Conservation (phyloP, 306 rosid genomes). For the Mucuna pruriens region DNA sequence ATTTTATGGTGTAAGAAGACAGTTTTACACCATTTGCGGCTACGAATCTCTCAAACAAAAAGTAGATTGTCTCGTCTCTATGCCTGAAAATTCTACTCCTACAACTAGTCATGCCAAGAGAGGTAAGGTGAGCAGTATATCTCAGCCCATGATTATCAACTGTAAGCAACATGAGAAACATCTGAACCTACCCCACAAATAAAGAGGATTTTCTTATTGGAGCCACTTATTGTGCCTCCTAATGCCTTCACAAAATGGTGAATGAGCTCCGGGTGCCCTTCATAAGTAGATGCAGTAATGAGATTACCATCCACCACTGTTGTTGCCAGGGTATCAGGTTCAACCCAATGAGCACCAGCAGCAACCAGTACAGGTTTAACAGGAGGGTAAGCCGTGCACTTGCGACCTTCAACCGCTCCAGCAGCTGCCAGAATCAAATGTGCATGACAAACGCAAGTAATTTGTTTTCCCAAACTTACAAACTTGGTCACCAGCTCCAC, state of each 20-base stretch:
- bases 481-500: constrained; percentile 59
- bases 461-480: constrained; percentile 55
- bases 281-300: constrained; percentile 62
- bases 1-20: neutral
- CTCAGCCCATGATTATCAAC: neutral
- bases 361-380: constrained; percentile 66
- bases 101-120: constrained; percentile 25
- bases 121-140: neutral
- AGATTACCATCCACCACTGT: constrained; percentile 77
- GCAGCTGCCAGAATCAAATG: constrained; percentile 93
- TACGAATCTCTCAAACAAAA: neutral
- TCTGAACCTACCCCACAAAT: constrained; percentile 81
- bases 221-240: constrained; percentile 76
- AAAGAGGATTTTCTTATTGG: constrained; percentile 68
- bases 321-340: constrained; percentile 61
- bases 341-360: constrained; percentile 88
- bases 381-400: constrained; percentile 65
- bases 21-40: neutral
- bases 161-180: neutral
- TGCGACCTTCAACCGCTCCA: constrained; percentile 64
- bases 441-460: constrained; percentile 82
- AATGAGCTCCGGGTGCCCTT: constrained; percentile 68
- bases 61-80: neutral
- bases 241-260: constrained; percentile 69
- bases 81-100: constrained; percentile 6